Base-by-base conservation (phyloP, 495 filamentous ascomycete species). In the Penicillium maclennaniae region DNA sequence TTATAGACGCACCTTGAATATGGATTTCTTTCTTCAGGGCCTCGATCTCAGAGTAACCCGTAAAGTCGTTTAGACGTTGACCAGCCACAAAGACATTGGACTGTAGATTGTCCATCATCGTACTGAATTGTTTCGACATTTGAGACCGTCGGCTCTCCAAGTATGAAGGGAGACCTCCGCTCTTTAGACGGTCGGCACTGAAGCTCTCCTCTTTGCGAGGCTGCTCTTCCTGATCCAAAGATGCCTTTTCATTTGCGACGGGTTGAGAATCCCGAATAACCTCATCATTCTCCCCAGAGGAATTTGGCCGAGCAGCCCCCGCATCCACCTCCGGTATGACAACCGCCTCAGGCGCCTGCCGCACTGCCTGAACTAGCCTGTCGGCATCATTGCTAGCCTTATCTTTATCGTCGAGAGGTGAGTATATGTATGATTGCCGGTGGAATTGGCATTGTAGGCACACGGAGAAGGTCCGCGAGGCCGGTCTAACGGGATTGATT, bases 1-100 rank as follows among this genome's bases (percentile, higher is more conserved):
- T 20, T 21, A 8, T 5, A 15, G 17, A 28, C 69, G 7, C 74
- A 86, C 83, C 83, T 74, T 86, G 87, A 6, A 64, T 63, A 19
- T 81, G 77, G 68, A 97, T 96, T 15, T 84, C 79, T 6, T 73
- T 69, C 65, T 96, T 92, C 44, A 98, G 77, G 10, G 84, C 74
- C 65, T 96, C 93, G 69, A 98, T 98, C 34, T 87, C 86, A 1
- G 88, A 86, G 79, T 98, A 98, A 12, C 95, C 95, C 1, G 95
- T 98, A 43, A 96, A 76, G 61, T 89, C 87, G 69, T 97, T 97
- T 69, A 98, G 79, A 49, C 85, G 86, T 64, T 96, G 91, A 5
- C 88, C 87, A 10, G 91, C 91, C 48, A 84, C 80, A 56, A 95
- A 88, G 31, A 91, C 75, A 54, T 91, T 90, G 21, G 88, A 83